Evolutionary conservation across 2,329 filamentous ascomycete genomes (phyloP).

Genomic region (Aspergillus nomiae): DNA sequence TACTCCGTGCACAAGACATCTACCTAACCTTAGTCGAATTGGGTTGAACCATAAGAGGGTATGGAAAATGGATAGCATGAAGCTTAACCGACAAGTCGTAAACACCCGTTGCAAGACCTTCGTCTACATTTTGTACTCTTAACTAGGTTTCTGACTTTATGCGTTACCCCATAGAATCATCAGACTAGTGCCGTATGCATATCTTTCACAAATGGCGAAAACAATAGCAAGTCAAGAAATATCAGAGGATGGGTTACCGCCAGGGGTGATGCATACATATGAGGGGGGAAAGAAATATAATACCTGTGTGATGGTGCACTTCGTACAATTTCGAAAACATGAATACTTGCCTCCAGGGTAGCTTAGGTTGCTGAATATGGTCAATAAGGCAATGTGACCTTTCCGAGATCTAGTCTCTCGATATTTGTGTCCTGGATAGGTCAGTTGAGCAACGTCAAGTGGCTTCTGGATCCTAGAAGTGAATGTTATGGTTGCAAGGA

Average conservation of each 20-base stretch:
- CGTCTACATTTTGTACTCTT: background rate
- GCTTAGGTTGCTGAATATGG: background rate
- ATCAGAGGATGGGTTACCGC: background rate
- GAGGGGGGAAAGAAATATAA: background rate
- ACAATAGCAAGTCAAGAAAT: background rate
- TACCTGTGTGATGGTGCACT: background rate
- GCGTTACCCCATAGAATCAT: background rate
- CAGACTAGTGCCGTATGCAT: background rate
- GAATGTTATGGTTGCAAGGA: slow-evolving; percentile 1
- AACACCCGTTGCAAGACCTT: background rate
- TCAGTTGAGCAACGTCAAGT: background rate
- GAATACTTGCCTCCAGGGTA: background rate
- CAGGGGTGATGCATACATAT: background rate
- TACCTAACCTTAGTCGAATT: background rate
- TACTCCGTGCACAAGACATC: background rate
- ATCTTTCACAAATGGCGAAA: too few species aligned
- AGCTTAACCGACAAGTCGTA: background rate
- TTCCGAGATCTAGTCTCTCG: background rate
- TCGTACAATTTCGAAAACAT: background rate
- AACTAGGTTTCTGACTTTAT: background rate
- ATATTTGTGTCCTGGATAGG: background rate
- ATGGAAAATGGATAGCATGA: background rate
- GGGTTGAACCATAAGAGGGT: background rate
- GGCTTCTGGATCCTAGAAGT: background rate
- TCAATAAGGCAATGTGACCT: background rate